Percentiles rank a stretch among this genome's conserved stretches.
Evolutionary conservation across 768 basidiomycete species (phyloP).

Genomic region (Mrakia frigida): DNA sequence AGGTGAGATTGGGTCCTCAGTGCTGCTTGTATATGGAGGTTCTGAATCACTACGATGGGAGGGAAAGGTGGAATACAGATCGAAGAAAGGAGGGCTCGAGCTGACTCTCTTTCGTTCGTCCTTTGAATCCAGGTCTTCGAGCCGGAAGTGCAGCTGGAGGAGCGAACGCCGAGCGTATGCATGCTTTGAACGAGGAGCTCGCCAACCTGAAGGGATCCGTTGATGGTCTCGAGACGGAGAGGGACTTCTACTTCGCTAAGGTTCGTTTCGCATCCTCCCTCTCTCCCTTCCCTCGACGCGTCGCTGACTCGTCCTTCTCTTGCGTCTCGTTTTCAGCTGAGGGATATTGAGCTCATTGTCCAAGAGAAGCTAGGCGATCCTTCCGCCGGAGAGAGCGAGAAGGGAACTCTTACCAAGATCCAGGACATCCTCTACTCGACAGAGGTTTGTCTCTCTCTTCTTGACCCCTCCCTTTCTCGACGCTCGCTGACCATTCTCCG

Average conservation of each 20-base stretch:
- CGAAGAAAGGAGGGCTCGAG: background rate
- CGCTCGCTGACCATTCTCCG: conserved; percentile 11
- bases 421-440: conserved; percentile 92
- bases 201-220: conserved; percentile 73
- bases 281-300: background rate
- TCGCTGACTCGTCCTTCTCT: background rate
- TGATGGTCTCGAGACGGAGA: conserved; percentile 91
- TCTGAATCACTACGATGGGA: too few relatives aligned
- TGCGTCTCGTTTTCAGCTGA: conserved; percentile 54
- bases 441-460: conserved; percentile 57
- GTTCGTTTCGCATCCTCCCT: conserved; percentile 48
- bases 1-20: background rate
- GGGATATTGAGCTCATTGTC: conserved; percentile 91
- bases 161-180: conserved; percentile 61
- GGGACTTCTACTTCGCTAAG: conserved; percentile 98
- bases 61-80: too few relatives aligned
- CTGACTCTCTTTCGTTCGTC: background rate
- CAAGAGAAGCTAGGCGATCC: conserved; percentile 68
- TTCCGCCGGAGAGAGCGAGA: conserved; percentile 49
- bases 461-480: conserved; percentile 29
- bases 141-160: conserved; percentile 12
- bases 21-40: too few relatives aligned
- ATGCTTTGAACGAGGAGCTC: conserved; percentile 63
- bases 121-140: background rate
- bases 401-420: conserved; percentile 60